Evolutionary conservation across 805 yeast species (phyloP).

Genomic region (Pichia membranifaciens): DNA sequence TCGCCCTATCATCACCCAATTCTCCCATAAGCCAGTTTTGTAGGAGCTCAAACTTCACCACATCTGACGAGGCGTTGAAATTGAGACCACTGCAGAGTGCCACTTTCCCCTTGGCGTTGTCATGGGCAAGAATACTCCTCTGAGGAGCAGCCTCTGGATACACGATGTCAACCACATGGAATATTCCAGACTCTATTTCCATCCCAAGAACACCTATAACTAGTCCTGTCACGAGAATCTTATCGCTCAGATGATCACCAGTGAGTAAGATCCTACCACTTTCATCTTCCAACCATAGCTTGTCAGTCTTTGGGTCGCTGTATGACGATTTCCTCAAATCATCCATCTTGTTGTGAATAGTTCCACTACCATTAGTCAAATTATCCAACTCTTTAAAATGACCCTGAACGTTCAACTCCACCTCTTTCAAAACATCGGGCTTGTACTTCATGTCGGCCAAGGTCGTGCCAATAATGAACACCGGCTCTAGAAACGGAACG

Average conservation of each 20-base stretch:
- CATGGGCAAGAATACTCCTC: slow-evolving; percentile 14
- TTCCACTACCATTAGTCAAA: slow-evolving; percentile 11
- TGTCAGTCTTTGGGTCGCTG: slow-evolving; percentile 50
- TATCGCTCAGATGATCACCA: slow-evolving; percentile 52
- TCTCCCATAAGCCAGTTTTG: slow-evolving; percentile 71
- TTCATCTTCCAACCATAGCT: slow-evolving; percentile 81
- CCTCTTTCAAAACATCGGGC: slow-evolving; percentile 79
- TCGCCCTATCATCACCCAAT: slow-evolving; percentile 30
- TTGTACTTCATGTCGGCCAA: slow-evolving; percentile 80
- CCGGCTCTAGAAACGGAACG: slow-evolving; percentile 50
- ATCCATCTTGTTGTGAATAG: slow-evolving; percentile 20
- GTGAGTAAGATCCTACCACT: slow-evolving; percentile 77
- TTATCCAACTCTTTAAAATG: slow-evolving; percentile 32
- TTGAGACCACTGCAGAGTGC: slow-evolving; percentile 76
- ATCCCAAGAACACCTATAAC: slow-evolving; percentile 82
- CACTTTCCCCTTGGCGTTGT: slow-evolving; percentile 35
- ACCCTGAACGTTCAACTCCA: slow-evolving; percentile 53
- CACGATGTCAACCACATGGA: slow-evolving; percentile 74
- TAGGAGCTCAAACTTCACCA: slow-evolving; percentile 49
- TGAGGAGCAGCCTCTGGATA: slow-evolving; percentile 67
- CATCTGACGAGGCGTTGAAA: slow-evolving; percentile 38
- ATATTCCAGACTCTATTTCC: slow-evolving; percentile 76
- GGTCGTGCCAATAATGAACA: slow-evolving; percentile 85
- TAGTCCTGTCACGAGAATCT: slow-evolving; percentile 80
- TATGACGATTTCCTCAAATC: slow-evolving; percentile 38